Evolutionary conservation across 306 rosid genomes (phyloP).

Genomic region (Lathyrus oleraceus): DNA sequence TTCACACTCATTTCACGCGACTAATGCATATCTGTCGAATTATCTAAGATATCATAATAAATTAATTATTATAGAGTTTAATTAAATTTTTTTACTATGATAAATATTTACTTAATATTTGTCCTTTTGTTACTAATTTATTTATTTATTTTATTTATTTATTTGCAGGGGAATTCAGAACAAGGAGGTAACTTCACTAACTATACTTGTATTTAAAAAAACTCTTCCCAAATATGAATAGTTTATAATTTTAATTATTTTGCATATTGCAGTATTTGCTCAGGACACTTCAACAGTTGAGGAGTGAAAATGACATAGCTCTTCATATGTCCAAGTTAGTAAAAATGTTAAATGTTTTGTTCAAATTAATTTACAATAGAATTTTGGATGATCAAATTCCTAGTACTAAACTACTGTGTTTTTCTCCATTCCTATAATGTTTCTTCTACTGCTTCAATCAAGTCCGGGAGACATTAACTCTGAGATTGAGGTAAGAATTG

Average conservation of each 20-base stretch:
- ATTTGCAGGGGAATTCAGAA: slow-evolving; percentile 70
- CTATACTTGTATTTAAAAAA: neutral
- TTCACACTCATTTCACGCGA: too few relatives aligned
- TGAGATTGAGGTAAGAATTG: slow-evolving; percentile 47
- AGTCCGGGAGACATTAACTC: slow-evolving; percentile 59
- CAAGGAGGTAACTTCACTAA: slow-evolving; percentile 57
- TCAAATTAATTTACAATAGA: neutral
- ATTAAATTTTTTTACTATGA: neutral
- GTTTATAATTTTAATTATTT: neutral
- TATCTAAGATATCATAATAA: neutral
- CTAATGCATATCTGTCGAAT: too few relatives aligned
- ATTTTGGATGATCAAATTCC: neutral
- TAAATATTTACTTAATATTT: neutral
- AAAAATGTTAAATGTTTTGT: neutral
- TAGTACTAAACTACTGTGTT: neutral
- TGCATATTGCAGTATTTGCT: slow-evolving; percentile 39
- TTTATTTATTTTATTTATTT: neutral
- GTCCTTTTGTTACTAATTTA: neutral
- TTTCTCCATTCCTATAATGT: neutral
- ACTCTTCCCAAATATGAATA: too few relatives aligned
- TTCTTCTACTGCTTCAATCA: slow-evolving; percentile 21
- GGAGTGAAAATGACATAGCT: slow-evolving; percentile 55
- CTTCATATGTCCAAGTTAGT: slow-evolving; percentile 55
- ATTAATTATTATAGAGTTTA: neutral
- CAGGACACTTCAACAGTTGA: slow-evolving; percentile 51